Evolutionary conservation across 129 eudicot species (phyloP).

Genomic region (Flaveria sonorensis): DNA sequence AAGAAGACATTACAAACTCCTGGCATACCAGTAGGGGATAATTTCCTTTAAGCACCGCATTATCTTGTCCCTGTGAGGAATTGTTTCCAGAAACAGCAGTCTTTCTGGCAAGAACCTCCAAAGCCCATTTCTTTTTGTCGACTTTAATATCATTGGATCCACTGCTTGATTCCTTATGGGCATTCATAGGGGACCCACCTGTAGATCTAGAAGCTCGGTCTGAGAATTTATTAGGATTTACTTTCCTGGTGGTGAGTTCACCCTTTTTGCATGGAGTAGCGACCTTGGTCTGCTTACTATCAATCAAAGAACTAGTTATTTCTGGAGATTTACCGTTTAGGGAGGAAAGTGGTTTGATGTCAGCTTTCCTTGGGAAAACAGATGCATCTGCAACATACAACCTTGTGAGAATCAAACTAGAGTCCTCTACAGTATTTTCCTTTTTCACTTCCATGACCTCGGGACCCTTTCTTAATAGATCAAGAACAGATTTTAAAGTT

Average conservation of each 20-base stretch:
- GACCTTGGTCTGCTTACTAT: slow-evolving; percentile 36
- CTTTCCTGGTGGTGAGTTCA: slow-evolving; percentile 44
- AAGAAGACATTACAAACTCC: slow-evolving; percentile 23
- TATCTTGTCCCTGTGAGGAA: slow-evolving; percentile 58
- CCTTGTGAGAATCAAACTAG: slow-evolving; percentile 76
- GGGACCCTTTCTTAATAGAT: slow-evolving; percentile 56
- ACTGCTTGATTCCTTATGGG: slow-evolving; percentile 44
- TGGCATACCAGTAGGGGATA: slow-evolving; percentile 71
- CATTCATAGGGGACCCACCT: slow-evolving; percentile 36
- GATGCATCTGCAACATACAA: slow-evolving; percentile 88
- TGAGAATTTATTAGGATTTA: slow-evolving; percentile 32
- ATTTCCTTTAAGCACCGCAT: slow-evolving; percentile 61
- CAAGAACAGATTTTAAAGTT: slow-evolving; percentile 84
- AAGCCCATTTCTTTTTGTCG: slow-evolving; percentile 91
- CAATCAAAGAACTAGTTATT: slow-evolving; percentile 26
- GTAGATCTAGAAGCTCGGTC: slow-evolving; percentile 36
- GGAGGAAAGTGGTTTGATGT: slow-evolving; percentile 67
- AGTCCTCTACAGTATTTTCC: slow-evolving; percentile 36
- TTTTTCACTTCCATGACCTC: slow-evolving; percentile 41
- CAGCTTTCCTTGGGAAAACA: slow-evolving; percentile 78
- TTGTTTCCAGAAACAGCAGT: slow-evolving; percentile 54
- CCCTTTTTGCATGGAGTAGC: slow-evolving; percentile 35
- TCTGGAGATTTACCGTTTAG: slow-evolving; percentile 36
- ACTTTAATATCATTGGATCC: slow-evolving; percentile 42
- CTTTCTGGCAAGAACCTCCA: slow-evolving; percentile 89